Percentiles rank a stretch among this genome's conserved stretches.
These are phyloP conservation scores for Colletotrichum gigasporum DNA, from an alignment of 2,329 filamentous ascomycete species.

Conservation along the genomic window DNA sequence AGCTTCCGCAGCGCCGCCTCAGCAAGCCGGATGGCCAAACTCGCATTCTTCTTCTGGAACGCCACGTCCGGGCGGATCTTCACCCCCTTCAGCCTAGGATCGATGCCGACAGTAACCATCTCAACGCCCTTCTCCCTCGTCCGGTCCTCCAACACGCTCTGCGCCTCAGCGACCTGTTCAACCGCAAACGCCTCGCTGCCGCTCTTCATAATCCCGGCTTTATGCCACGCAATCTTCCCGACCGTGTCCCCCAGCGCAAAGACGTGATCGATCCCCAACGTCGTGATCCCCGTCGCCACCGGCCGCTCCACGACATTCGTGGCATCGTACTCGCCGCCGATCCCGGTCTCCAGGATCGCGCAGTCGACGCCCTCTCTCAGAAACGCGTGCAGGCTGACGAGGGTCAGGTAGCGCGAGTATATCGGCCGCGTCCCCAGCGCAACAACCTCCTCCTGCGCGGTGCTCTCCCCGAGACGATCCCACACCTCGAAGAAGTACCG, in stretches of 20 bases:
- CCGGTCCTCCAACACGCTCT: slow-evolving; percentile 66
- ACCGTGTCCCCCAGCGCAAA: slow-evolving; percentile 82
- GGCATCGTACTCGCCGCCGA: slow-evolving; percentile 91
- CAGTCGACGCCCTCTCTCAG: slow-evolving; percentile 77
- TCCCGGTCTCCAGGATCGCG: slow-evolving; percentile 91
- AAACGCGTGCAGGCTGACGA: slow-evolving; percentile 89
- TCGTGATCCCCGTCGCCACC: slow-evolving; percentile 75
- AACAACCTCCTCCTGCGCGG: slow-evolving; percentile 50
- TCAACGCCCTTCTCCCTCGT: slow-evolving; percentile 61
- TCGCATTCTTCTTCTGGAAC: slow-evolving; percentile 69
- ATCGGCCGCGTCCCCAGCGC: slow-evolving; percentile 78
- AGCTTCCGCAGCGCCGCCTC: slow-evolving; percentile 58
- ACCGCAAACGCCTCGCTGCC: slow-evolving; percentile 53
- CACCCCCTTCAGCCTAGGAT: slow-evolving; percentile 53
- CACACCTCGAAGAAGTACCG: slow-evolving; percentile 86
- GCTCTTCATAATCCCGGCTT: slow-evolving; percentile 84
- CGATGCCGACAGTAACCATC: slow-evolving; percentile 10
- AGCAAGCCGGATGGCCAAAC: slow-evolving; percentile 61
- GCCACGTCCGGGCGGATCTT: slow-evolving; percentile 57
- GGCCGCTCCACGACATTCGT: slow-evolving; percentile 78
- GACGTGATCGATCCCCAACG: slow-evolving; percentile 86
- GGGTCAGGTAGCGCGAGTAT: slow-evolving; percentile 91
- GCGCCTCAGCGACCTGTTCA: slow-evolving; percentile 44
- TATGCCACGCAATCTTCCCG: slow-evolving; percentile 89
- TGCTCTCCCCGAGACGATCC: slow-evolving; percentile 66